These are phyloP conservation scores for Xylaria digitata DNA, from an alignment of 2,329 filamentous ascomycete genomes.

Conservation along the genomic window DNA sequence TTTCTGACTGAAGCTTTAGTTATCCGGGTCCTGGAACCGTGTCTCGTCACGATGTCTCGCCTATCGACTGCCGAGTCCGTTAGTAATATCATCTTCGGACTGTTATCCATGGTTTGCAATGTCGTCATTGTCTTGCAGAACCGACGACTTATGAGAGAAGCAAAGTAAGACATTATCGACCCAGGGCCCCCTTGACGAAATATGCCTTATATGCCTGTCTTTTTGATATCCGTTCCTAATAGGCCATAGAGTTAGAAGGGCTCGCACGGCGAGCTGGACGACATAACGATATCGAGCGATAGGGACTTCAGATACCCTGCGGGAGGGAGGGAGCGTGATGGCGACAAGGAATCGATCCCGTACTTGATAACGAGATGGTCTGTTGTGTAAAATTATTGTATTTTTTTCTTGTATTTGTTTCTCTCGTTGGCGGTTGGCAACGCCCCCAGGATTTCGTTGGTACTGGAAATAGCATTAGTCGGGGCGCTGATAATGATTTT, in stretches of 20 bases:
- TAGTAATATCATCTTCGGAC: conserved; percentile 28
- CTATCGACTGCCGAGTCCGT: conserved; percentile 27
- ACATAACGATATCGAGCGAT: background rate
- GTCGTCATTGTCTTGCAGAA: conserved; percentile 28
- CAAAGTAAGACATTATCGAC: conserved; percentile 13
- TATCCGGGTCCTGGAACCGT: background rate
- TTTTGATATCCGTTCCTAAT: conserved; percentile 1
- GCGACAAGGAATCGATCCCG: background rate
- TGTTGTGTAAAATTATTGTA: conserved; percentile 2
- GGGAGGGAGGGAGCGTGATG: no score
- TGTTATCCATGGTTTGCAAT: conserved; percentile 27
- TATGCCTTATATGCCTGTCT: no score
- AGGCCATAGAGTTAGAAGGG: conserved; percentile 4
- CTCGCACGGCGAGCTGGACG: conserved; percentile 8
- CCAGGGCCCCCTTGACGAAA: background rate
- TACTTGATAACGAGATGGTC: background rate
- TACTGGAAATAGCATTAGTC: background rate
- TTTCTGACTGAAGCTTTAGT: conserved; percentile 5
- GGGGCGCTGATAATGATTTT: background rate
- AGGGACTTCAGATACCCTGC: no score
- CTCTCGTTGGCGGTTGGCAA: background rate
- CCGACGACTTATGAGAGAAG: conserved; percentile 21
- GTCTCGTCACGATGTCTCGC: conserved; percentile 18
- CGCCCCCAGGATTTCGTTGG: background rate
- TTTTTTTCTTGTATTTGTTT: background rate